Conservation (phyloP, 495 filamentous ascomycete genomes). For the Podospora pseudopauciseta region DNA sequence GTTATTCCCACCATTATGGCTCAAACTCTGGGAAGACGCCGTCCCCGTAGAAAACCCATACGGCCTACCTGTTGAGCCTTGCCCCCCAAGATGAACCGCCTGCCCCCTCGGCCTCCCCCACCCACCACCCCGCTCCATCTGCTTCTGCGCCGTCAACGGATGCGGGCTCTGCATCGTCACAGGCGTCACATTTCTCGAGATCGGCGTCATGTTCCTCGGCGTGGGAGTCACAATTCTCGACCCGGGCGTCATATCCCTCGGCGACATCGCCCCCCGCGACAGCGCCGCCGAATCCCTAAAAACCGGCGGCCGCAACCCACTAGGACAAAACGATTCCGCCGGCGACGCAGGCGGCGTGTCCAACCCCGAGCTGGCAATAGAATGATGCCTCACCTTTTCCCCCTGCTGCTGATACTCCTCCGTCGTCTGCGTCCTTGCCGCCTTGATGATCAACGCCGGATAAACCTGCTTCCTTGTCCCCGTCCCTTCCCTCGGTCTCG, state of each 20-base stretch:
- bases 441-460: neutral
- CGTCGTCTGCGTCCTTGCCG: neutral
- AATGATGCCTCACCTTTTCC: neutral
- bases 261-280: neutral
- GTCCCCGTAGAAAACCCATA: neutral
- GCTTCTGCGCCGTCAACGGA: neutral
- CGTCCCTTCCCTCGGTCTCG: neutral
- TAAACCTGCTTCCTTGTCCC: neutral
- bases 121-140: neutral
- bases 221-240: neutral
- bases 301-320: neutral
- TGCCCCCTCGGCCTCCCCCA: neutral
- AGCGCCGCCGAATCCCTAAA: neutral
- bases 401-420: neutral
- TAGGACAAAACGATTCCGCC: neutral
- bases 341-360: constrained; percentile 10
- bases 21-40: neutral
- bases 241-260: neutral
- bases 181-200: no score
- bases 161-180: neutral
- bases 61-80: neutral
- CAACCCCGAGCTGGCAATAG: neutral
- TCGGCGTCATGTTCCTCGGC: no score
- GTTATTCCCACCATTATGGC: neutral
- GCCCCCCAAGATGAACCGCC: neutral